Percentiles rank a stretch among this genome's conserved stretches.
Conservation (phyloP, 2,329 filamentous ascomycete genomes). For the Xylaria hypoxylon region DNA sequence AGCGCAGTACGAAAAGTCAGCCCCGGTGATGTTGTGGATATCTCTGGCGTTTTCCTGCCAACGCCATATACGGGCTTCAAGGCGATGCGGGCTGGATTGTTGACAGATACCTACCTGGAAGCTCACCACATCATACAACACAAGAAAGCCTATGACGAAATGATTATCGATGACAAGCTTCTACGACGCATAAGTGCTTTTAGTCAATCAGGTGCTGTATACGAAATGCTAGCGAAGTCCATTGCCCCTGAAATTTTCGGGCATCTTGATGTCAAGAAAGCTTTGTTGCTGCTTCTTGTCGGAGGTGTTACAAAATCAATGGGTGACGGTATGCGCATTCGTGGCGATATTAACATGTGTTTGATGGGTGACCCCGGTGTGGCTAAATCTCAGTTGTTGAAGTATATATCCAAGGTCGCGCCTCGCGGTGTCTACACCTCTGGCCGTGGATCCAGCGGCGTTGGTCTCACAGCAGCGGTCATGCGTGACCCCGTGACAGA, state of each 20-base stretch:
- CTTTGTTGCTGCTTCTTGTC: conserved; percentile 91
- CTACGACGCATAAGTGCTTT: conserved; percentile 88
- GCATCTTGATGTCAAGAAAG: conserved; percentile 97
- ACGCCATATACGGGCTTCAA: conserved; percentile 99
- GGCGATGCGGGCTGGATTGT: conserved; percentile 93
- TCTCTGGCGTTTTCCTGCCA: conserved; percentile 94
- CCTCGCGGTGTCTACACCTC: conserved; percentile 90
- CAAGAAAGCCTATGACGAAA: conserved; percentile 97
- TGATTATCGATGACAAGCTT: conserved; percentile 83
- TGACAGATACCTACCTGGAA: conserved; percentile 97
- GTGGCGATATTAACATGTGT: conserved; percentile 98
- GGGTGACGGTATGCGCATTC: conserved; percentile 98
- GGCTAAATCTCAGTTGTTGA: conserved; percentile 96
- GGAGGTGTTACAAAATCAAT: conserved; percentile 97
- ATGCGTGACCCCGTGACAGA: conserved; percentile 87
- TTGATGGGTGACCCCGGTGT: conserved; percentile 99
- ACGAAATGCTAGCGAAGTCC: conserved; percentile 93
- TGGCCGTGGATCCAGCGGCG: conserved; percentile 82
- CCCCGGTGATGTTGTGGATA: conserved; percentile 92
- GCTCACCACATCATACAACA: conserved; percentile 94
- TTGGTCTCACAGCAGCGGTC: conserved; percentile 84
- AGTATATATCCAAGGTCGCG: conserved; percentile 98
- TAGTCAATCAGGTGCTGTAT: conserved; percentile 87
- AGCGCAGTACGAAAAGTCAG: conserved; percentile 87
- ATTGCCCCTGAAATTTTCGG: conserved; percentile 98